Percentiles rank a stretch among this genome's conserved stretches.
These are phyloP conservation scores for Thinopyrum elongatum DNA, from an alignment of 176 grass and related monocot species.

Conservation along the genomic window DNA sequence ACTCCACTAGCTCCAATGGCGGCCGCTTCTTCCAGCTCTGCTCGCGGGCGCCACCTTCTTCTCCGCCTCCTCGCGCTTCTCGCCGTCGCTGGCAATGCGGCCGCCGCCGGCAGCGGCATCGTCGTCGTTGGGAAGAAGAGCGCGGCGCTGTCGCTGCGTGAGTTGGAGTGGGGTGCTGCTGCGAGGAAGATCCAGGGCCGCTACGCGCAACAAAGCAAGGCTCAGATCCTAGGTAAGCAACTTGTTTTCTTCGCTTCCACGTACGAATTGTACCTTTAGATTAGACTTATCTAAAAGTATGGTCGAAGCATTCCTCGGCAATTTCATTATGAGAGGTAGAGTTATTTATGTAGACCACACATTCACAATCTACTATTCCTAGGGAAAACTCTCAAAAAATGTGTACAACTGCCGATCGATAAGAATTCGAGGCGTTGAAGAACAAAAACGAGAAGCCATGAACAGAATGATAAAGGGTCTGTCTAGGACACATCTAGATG, in stretches of 20 bases:
- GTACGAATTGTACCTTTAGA: background rate
- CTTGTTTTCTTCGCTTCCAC: background rate
- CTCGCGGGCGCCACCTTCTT: background rate
- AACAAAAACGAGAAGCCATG: background rate
- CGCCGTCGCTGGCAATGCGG: background rate
- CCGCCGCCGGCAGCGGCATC: background rate
- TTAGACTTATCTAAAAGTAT: background rate
- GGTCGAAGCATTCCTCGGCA: background rate
- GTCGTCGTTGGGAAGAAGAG: background rate
- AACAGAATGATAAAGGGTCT: background rate
- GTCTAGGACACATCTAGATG: no score
- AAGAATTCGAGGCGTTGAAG: background rate
- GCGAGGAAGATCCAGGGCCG: background rate
- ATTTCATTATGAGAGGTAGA: background rate
- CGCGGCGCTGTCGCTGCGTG: slow-evolving; percentile 32
- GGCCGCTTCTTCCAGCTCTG: background rate
- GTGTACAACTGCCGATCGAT: background rate
- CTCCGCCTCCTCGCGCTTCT: slow-evolving; percentile 29
- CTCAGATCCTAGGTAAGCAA: slow-evolving; percentile 42
- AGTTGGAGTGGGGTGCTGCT: slow-evolving; percentile 35
- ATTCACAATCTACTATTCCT: background rate
- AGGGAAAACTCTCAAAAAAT: no score
- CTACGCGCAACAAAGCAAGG: background rate
- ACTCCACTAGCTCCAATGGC: slow-evolving; percentile 23
- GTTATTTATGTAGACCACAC: background rate